Base-by-base conservation (phyloP, 768 basidiomycete species). In the Lactarius vividus region DNA sequence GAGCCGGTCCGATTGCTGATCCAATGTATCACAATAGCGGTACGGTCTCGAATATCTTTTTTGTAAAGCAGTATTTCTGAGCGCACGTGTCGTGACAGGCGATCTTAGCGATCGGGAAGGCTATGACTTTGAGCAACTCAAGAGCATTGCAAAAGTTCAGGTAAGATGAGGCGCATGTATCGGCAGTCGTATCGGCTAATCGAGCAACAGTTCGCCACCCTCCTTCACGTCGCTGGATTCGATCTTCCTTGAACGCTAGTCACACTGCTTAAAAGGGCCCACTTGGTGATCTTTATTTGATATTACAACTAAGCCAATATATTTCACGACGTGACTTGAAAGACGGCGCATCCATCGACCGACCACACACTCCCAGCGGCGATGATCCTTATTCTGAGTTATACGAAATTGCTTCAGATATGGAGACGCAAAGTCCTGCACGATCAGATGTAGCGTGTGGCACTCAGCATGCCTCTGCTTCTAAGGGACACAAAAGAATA, bases 21-120 rank as follows among this genome's bases (percentile, higher is more conserved):
- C 92, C 92, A 11, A 91, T 91, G 88, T 94, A 94, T 73, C 91
- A 94, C 75, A 92, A 91, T 74, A 88, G 87, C 72, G 87, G 89
- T 86, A 66, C 33, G 69, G 42, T n/a, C 20, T n/a, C 49, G 11
- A 33, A 20, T 35, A 6, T 56, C 31, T 39, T 9, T 10, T 35
- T n/a, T 54, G 18, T 23, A 40, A 58, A 44, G 15, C 33, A 28
- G 26, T 37, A 9, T 33, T 23, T 55, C 60, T 64, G 59, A 11
- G 57, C 65, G 20, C 58, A 28, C n/a, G 16, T 59, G 15, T 37
- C 0, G 40, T 65, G 63, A 33, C 73, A 83, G 91, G 89, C 46
- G 95, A 97, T 74, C 62, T 96, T 56, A 90, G 88, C 70, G 82
- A 90, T 61, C 83, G 95, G 55, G 81, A 83, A 33, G 89, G 91